Percentiles rank a stretch among this genome's conserved stretches.
These are phyloP conservation scores for Tetrahymena malaccensis DNA, from an alignment of 73 alveolate species.

Conservation along the genomic window DNA sequence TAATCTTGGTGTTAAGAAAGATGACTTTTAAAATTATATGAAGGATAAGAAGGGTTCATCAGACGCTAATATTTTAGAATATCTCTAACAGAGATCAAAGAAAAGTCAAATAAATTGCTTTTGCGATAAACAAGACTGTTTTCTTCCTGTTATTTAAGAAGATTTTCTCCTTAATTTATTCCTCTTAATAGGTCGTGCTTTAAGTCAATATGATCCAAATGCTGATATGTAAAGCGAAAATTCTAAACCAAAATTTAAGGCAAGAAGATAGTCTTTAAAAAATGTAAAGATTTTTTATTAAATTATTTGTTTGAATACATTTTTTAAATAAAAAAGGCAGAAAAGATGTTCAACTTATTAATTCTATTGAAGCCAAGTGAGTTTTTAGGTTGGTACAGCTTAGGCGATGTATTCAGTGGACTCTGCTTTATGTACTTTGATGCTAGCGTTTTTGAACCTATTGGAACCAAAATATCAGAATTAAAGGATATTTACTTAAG, in stretches of 20 bases:
- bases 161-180: neutral
- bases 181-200: neutral
- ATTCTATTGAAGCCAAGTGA: neutral
- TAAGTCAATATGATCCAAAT: neutral
- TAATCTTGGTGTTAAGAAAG: neutral
- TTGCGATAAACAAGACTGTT: neutral
- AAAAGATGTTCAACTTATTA: neutral
- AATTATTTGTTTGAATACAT: neutral
- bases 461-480: neutral
- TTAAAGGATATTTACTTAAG: neutral
- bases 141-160: neutral
- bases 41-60: neutral
- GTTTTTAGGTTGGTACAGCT: neutral
- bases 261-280: neutral
- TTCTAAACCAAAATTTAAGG: neutral
- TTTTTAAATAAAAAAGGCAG: neutral
- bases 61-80: neutral
- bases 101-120: neutral
- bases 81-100: neutral
- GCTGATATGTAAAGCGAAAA: neutral
- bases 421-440: neutral
- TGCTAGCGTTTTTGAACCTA: neutral
- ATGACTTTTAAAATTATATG: neutral
- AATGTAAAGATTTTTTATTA: neutral
- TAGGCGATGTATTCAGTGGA: neutral